These are phyloP conservation scores for Coemansia sp. DNA, from an alignment of 192 early-diverging fungal species.

Conservation along the genomic window DNA sequence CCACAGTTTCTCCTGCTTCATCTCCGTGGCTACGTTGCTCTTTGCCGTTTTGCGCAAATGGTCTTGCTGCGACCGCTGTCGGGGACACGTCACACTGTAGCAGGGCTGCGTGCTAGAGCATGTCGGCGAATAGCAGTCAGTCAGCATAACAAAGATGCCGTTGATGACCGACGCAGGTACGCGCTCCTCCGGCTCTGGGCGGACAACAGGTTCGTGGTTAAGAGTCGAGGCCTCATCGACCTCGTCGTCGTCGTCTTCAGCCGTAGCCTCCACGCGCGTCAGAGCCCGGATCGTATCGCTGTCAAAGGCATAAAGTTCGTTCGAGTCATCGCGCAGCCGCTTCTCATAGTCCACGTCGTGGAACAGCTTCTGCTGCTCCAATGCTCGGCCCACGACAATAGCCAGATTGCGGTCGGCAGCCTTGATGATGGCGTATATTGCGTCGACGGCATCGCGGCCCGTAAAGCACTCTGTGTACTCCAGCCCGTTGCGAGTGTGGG, in stretches of 20 bases:
- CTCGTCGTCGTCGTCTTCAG: slow-evolving; percentile 29
- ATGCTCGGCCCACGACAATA: slow-evolving; percentile 82
- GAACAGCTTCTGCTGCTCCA: slow-evolving; percentile 91
- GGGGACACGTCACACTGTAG: slow-evolving; percentile 89
- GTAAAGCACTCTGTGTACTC: slow-evolving; percentile 87
- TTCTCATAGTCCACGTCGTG: slow-evolving; percentile 90
- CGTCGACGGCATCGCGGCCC: slow-evolving; percentile 90
- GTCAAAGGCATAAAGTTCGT: slow-evolving; percentile 85
- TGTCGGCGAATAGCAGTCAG: slow-evolving; percentile 93
- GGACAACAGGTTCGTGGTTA: slow-evolving; percentile 12
- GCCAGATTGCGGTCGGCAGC: slow-evolving; percentile 88
- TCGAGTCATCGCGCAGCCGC: slow-evolving; percentile 80
- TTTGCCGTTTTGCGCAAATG: slow-evolving; percentile 55
- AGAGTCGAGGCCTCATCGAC: slow-evolving; percentile 25
- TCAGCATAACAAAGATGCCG: slow-evolving; percentile 89
- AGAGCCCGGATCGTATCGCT: slow-evolving; percentile 46
- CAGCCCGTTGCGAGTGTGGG: slow-evolving; percentile 75
- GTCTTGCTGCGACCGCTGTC: slow-evolving; percentile 60
- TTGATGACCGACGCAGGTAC: slow-evolving; percentile 40
- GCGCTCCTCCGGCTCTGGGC: slow-evolving; percentile 11
- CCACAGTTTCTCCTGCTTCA: slow-evolving; percentile 82
- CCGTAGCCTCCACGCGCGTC: slow-evolving; percentile 11
- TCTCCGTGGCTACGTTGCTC: slow-evolving; percentile 53
- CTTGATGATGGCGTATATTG: slow-evolving; percentile 76
- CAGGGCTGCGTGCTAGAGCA: slow-evolving; percentile 82